Evolutionary conservation across 139 green algal genomes (phyloP), one percentile per base, ranked within the genome.

Genomic region (Picocystis salinarum): DNA sequence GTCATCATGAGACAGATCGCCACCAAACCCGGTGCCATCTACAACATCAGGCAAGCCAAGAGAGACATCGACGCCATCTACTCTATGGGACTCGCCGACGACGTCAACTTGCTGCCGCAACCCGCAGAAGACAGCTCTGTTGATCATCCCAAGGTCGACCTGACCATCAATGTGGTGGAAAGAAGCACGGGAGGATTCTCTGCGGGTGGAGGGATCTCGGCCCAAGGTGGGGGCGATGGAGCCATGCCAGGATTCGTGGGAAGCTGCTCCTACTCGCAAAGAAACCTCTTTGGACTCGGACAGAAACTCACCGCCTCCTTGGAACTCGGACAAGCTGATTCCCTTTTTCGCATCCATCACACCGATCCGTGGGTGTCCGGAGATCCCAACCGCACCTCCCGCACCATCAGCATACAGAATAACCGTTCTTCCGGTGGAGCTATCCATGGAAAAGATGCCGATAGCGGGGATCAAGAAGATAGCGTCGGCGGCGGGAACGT

Each of bases 81-180:
- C 53, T 58, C 56, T 41, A 93, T 82, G 46, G 85, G 85, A 9
- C 59, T 95, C 26, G 91, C 91, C 59, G 85, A 94, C 34, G 85
- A 95, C 52, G 80, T 94, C 29, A 83, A 75, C 48, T 76, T 95
- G 30, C 39, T 77, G 22, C 79, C 80, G 0, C 51, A 75, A 28
- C 70, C 83, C n/a, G 65, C 76, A n/a, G 68, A 82, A 19, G 67
- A 73, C 45, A 72, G 56, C 33, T 82, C 66, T 22, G 52, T 69
- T 34, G 25, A 46, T n/a, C 15, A 48, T 1, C 71, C 71, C 12
- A 73, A 74, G 52, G 64, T 94, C 11, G 83, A 92, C 56, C 50
- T 95, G 15, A 69, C 56, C 0, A 28, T 95, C 9, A 77, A 88
- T 33, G 45, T 95, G 13, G 59, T 77, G 23, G 85, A 95, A 61